These are phyloP conservation scores for Plasmodium knowlesi DNA, from an alignment of 169 alveolate species.

Conservation along the genomic window DNA sequence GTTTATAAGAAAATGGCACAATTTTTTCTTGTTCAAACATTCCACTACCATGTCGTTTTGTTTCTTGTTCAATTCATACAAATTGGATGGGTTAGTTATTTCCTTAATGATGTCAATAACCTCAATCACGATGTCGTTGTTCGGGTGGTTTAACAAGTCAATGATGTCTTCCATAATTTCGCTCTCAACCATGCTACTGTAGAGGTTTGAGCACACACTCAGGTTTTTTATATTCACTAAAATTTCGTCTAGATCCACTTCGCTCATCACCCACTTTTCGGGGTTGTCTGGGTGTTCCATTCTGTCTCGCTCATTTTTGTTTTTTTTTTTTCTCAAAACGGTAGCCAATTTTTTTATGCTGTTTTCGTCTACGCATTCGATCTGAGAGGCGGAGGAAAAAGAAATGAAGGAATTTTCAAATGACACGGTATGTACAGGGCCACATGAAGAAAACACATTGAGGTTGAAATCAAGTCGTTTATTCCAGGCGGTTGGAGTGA, in stretches of 20 bases:
- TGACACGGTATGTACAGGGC: neutral
- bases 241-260: constrained; percentile 73
- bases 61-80: constrained; percentile 47
- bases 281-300: constrained; percentile 74
- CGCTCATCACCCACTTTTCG: constrained; percentile 72
- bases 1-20: constrained; percentile 68
- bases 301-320: constrained; percentile 68
- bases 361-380: constrained; percentile 67
- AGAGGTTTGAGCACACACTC: constrained; percentile 69
- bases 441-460: neutral
- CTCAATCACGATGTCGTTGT: constrained; percentile 69
- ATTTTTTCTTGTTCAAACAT: constrained; percentile 48
- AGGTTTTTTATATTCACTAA: constrained; percentile 55
- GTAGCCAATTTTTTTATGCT: constrained; percentile 62
- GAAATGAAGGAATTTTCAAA: too few species aligned
- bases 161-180: constrained; percentile 55
- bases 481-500: neutral
- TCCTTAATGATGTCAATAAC: constrained; percentile 69
- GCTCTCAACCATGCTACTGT: constrained; percentile 60
- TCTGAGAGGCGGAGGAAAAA: neutral
- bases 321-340: constrained; percentile 52
- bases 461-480: neutral
- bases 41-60: constrained; percentile 14
- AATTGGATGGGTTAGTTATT: constrained; percentile 65
- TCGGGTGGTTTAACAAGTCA: constrained; percentile 65